Percentiles rank a stretch among this genome's conserved stretches.
Evolutionary conservation across 257 asterid genomes (phyloP).

Genomic region (Penstemon newberryi): DNA sequence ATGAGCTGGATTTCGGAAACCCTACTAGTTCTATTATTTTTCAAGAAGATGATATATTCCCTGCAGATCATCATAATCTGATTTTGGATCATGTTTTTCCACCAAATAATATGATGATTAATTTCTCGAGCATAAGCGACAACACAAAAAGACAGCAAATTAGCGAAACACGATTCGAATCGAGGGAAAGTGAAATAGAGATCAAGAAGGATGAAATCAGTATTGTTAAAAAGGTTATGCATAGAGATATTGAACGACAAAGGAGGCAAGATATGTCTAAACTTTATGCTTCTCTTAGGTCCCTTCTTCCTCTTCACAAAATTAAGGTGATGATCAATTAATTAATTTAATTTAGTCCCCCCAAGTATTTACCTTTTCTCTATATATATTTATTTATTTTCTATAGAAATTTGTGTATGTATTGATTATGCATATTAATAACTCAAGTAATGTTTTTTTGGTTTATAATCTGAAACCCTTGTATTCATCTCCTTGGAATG

Average conservation of each 20-base stretch:
- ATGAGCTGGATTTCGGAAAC: slow-evolving; percentile 30
- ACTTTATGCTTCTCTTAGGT: slow-evolving; percentile 41
- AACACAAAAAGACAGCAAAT: background rate
- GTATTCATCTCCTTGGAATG: no score
- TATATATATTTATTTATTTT: slow-evolving; percentile 1
- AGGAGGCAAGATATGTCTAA: slow-evolving; percentile 48
- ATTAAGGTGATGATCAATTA: slow-evolving; percentile 32
- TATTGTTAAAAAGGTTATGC: slow-evolving; percentile 33
- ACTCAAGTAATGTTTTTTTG: background rate
- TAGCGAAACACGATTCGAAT: no score
- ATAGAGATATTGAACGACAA: slow-evolving; percentile 43
- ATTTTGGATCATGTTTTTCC: background rate
- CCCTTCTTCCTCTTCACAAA: slow-evolving; percentile 43
- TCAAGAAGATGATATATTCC: slow-evolving; percentile 7
- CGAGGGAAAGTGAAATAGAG: background rate
- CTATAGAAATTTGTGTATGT: no score
- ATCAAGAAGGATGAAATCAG: background rate
- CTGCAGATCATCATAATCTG: background rate
- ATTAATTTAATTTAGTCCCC: no score
- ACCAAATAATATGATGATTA: background rate
- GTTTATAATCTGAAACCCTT: background rate
- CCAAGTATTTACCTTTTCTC: background rate
- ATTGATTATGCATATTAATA: background rate
- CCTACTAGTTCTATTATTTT: slow-evolving; percentile 12
- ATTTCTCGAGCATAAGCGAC: slow-evolving; percentile 6